Base-by-base conservation (phyloP, 495 filamentous ascomycete species). In the Hypoxylon fragiforme region DNA sequence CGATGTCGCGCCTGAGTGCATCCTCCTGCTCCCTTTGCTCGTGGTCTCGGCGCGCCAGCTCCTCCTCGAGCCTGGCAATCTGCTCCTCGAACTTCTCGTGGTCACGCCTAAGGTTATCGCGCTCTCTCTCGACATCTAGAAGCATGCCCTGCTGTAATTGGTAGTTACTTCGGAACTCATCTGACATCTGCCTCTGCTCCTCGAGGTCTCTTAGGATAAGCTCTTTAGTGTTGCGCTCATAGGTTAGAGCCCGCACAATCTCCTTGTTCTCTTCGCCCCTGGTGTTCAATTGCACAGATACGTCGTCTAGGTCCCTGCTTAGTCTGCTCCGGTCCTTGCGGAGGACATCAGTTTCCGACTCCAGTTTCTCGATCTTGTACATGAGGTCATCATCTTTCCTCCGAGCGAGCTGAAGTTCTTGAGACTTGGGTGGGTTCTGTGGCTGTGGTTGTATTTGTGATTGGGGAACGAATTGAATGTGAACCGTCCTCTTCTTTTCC, bases 131-230 rank as follows among this genome's bases (percentile, higher is more conserved):
- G 13, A 61, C 55, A 18, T 77, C 71, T 26, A 53, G 44, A n/a
- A 77, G 62, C 59, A 70, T 60, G 44, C 53, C 57, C 32, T 69
- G 56, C 35, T 71, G 64, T 37, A 71, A 60, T 24, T 74, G 68
- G 7, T 67, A 67, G 61, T 71, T 70, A 65, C 62, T 71, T 15
- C 71, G 69, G 51, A 72, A 67, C 58, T 76, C 71, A 44, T 76
- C 75, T 14, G 73, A 60, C 32, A 75, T 61, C 41, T 67, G 63
- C 43, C 65, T 66, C 52, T 76, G 72, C 58, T 71, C 64, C 38
- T 75, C 63, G 14, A 75, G 62, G 40, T 73, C 61, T 61, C 69
- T 35, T 45, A 60, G 42, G 54, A 70, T 62, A 26, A 66, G 60
- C 16, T 64, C 62, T 38, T 65, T 67, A 32, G 54, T 50, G 39